Evolutionary conservation across 208 protist species (phyloP).

Genomic region (Herpetomonas samuelpessoai): DNA sequence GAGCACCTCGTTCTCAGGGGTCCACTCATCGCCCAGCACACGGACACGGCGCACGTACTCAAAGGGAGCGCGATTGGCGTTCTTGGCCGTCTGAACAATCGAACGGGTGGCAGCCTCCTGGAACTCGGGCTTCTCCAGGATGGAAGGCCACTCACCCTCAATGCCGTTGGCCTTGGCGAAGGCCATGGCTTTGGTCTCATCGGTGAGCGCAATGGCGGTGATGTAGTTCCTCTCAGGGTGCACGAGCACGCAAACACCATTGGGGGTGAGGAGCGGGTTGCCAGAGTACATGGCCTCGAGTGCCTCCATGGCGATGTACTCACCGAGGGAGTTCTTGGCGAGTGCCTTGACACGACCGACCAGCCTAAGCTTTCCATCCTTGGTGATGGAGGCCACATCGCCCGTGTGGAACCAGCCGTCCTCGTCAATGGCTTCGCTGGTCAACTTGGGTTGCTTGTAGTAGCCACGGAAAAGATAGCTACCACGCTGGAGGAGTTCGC

Average conservation of each 20-base stretch:
- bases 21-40: constrained; percentile 78
- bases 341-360: constrained; percentile 89
- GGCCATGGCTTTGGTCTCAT: constrained; percentile 22
- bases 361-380: constrained; percentile 41
- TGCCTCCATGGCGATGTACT: constrained; percentile 33
- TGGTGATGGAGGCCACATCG: constrained; percentile 66
- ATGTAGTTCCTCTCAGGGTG: constrained; percentile 39
- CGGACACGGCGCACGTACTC: constrained; percentile 60
- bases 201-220: constrained; percentile 45
- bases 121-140: constrained; percentile 39
- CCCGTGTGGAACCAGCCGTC: constrained; percentile 90
- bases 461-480: constrained; percentile 65
- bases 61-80: constrained; percentile 30
- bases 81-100: constrained; percentile 31
- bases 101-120: constrained; percentile 29
- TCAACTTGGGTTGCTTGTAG: constrained; percentile 72
- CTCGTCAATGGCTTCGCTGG: constrained; percentile 49
- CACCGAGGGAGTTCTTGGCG: constrained; percentile 77
- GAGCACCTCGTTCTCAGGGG: constrained; percentile 72
- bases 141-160: constrained; percentile 17
- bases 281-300: constrained; percentile 1
- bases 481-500: constrained; percentile 82
- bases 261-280: too few relatives aligned
- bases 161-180: constrained; percentile 45
- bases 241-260: too few relatives aligned